A percentile compares a stretch with the other conserved stretches of the same genome.
Evolutionary conservation across 2,329 filamentous ascomycete genomes (phyloP).

Genomic region (Ophiostoma australiae): DNA sequence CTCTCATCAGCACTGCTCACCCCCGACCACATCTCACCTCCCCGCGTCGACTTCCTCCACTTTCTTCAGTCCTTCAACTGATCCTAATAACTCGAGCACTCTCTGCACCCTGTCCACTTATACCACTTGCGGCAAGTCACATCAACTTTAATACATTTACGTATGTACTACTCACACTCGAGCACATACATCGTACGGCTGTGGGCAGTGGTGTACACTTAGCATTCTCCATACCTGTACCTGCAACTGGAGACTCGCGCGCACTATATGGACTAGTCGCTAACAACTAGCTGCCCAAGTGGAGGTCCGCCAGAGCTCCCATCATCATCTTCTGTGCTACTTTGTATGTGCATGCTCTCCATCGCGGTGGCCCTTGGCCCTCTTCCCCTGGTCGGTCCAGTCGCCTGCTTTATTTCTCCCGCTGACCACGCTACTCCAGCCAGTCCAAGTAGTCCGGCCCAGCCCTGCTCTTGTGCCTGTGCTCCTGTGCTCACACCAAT

Average conservation of each 20-base stretch:
- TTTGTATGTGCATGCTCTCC: background rate
- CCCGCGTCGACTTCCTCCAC: constrained; percentile 16
- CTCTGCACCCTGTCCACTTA: background rate
- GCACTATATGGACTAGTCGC: background rate
- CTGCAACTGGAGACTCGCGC: constrained; percentile 8
- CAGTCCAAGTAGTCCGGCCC: background rate
- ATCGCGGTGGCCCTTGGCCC: background rate
- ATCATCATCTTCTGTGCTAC: background rate
- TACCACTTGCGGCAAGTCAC: constrained; percentile 8
- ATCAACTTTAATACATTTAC: constrained; percentile 10
- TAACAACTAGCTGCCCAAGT: constrained; percentile 14
- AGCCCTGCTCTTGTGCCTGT: background rate
- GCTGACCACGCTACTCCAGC: constrained; percentile 20
- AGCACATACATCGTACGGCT: background rate
- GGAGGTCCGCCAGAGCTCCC: constrained; percentile 21
- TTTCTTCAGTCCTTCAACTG: constrained; percentile 5
- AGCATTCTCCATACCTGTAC: background rate
- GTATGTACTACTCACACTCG: too few relatives aligned
- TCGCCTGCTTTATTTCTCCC: constrained; percentile 19
- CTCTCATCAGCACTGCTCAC: background rate
- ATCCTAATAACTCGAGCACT: background rate
- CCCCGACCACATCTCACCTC: background rate
- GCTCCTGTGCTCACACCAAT: background rate
- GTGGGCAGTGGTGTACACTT: constrained; percentile 1
- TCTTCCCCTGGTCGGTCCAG: constrained; percentile 17